Base-by-base conservation (phyloP, 2,329 filamentous ascomycete species). In the Zymoseptoria passerinii region DNA sequence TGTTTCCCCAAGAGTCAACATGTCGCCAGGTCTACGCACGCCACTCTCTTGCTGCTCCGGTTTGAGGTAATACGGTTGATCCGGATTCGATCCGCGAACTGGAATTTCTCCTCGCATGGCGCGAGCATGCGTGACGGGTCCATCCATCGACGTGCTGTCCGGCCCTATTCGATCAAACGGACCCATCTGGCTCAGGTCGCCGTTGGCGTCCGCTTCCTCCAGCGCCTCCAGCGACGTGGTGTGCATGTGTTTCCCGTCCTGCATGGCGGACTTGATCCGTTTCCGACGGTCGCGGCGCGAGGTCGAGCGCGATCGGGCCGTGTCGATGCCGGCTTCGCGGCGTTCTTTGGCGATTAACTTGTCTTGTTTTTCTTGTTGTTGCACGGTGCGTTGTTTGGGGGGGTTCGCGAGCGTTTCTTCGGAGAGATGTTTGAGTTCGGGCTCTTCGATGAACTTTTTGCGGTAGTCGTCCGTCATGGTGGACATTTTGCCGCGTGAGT, bases 101-200 rank as follows among this genome's bases (percentile, higher is more conserved):
- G 80, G 80, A 57, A 82, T 81, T 68, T 82, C 80, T 28, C 80
- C 80, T 61, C 80, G 70, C 74, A 78, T 75, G 44, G 80, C 80
- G 49, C 80, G 72, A 13, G 80, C 79, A 56, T 79, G 73, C 18
- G 80, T 82, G 29, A 83, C 80, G 4, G 80, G 80, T 1, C 80
- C 80, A 61, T 80, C 76, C 80, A 82, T 83, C 55, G 75, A 78
- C 51, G 80, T 81, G 66, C 74, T 77, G 62, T 81, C 79, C 9
- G 79, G 79, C 7, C 80, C 80, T 62, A 83, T 82, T 51, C 77
- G 77, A 67, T 82, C 79, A 61, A 82, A 82, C 28, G 78, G 76
- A 58, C 77, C 74, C 75, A 79, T 78, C 59, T 74, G 71, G 49
- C 74, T 67, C 54, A 78, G 66, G 60, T 80, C 78, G 53, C 73